phyloP scores from a whole-genome alignment of 768 basidiomycete genomes.

The Boletus tomentosulus region DNA sequence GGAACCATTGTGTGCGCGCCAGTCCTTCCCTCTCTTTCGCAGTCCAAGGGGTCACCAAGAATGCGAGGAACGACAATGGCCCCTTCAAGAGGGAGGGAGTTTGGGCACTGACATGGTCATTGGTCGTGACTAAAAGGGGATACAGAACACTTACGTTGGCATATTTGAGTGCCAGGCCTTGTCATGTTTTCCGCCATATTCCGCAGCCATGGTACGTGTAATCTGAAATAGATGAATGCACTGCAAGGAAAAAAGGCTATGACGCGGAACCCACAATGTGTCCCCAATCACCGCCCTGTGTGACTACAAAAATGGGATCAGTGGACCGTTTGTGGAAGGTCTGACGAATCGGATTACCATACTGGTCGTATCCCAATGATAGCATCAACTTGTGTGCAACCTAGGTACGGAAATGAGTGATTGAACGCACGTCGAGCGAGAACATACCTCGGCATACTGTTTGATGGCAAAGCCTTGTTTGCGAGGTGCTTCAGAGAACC shows the following conservation, averaged over 20 bases:
- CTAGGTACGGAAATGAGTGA: slow-evolving; percentile 21
- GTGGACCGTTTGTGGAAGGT: not conserved
- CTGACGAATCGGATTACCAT: slow-evolving; percentile 31
- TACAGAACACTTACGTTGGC: slow-evolving; percentile 33
- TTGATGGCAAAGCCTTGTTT: slow-evolving; percentile 45
- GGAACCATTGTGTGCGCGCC: slow-evolving; percentile 17
- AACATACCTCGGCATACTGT: slow-evolving; percentile 54
- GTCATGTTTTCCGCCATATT: slow-evolving; percentile 38
- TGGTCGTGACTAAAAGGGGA: not conserved
- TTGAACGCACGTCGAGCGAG: not conserved
- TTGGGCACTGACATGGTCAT: slow-evolving; percentile 10
- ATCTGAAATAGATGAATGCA: slow-evolving; percentile 26
- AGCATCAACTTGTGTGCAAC: slow-evolving; percentile 49
- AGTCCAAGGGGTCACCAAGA: slow-evolving; percentile 28
- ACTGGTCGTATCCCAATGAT: slow-evolving; percentile 44
- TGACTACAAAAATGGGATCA: slow-evolving; percentile 29
- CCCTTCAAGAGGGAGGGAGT: slow-evolving; percentile 20
- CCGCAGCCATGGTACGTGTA: slow-evolving; percentile 28
- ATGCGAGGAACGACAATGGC: slow-evolving; percentile 29
- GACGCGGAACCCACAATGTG: slow-evolving; percentile 22
- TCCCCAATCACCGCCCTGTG: slow-evolving; percentile 51
- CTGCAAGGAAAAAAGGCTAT: not conserved
- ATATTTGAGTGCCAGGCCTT: slow-evolving; percentile 55
- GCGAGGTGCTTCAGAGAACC: slow-evolving; percentile 55
- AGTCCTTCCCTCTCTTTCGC: slow-evolving; percentile 24